Evolutionary conservation across 495 filamentous ascomycete genomes (phyloP), one percentile per base, ranked within the genome.

Genomic region (Neurospora terricola): DNA sequence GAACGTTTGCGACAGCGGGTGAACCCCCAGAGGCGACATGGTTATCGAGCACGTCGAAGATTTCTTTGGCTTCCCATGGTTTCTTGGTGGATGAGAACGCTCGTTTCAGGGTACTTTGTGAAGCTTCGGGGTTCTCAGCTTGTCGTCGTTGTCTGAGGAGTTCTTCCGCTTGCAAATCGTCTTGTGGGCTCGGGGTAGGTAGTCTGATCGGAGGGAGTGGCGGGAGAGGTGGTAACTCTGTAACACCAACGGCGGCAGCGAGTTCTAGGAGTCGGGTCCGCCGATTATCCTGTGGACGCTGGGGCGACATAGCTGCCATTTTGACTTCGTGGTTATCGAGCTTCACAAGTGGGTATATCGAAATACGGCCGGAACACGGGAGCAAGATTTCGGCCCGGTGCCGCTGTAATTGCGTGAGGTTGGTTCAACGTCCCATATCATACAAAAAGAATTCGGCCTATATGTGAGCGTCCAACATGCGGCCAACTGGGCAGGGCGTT

Each of bases 31-130:
- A 82, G 38, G 75, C 71, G 21, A 87, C 80, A 45, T 85, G 84
- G 48, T 77, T 77, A 30, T 81, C 73, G 43, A 87, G 82, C 36
- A 80, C 81, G 39, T 82, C 82, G 74, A 84, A 84, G 21, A 87
- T 81, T 71, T 87, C 84, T 48, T 79, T 81, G 38, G 82, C 77
- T 6, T 87, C 85, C 84, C 83, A 85, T 42, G 83, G 80, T 73
- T 85, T 86, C n/a, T 79, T 79, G 74, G 78, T 83, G 4, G 82
- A 81, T 3, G 82, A 80, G 54, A 87, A 86, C 6, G 82, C 84
- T 11, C 83, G 80, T 39, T 81, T 82, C 34, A 86, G 75, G 14
- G 78, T 72, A 23, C 78, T 80, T 70, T 83, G 82, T 12, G 78
- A 78, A 8, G 59, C 70, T 34, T 81, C 75, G 36, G 78, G 77